Percentiles rank a stretch among this genome's conserved stretches.
These are phyloP conservation scores for Tricholoma saponaceum DNA, from an alignment of 768 basidiomycete genomes.

Conservation along the genomic window DNA sequence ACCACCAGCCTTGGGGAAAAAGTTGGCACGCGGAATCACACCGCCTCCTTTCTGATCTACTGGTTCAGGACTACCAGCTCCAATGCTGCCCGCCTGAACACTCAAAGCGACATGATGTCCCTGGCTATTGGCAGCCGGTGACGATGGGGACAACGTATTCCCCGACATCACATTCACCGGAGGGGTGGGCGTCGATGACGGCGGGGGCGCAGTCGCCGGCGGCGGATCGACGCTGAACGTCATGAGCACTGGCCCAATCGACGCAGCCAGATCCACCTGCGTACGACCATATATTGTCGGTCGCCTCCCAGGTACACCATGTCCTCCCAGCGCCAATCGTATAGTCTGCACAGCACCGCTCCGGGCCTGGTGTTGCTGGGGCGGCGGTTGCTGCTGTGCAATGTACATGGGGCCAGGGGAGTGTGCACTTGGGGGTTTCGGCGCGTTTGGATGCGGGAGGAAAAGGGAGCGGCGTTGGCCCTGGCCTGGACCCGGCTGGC, in stretches of 20 bases:
- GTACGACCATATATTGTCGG: conserved; percentile 63
- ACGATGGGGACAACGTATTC: not conserved
- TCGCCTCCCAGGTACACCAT: conserved; percentile 15
- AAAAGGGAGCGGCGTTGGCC: conserved; percentile 35
- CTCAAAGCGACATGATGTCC: not conserved
- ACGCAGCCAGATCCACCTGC: conserved; percentile 42
- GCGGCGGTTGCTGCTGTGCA: conserved; percentile 12
- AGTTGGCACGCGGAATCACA: conserved; percentile 55
- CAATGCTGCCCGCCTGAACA: conserved; percentile 1
- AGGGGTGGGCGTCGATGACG: conserved; percentile 7
- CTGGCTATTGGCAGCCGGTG: conserved; percentile 3
- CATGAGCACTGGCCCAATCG: conserved; percentile 59
- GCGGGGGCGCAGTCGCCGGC: conserved; percentile 14
- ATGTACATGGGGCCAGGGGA: conserved; percentile 62
- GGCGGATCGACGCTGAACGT: conserved; percentile 54
- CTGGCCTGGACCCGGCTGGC: conserved; percentile 24
- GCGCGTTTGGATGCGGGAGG: conserved; percentile 44
- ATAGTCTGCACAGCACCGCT: conserved; percentile 19
- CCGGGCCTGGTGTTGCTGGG: conserved; percentile 3
- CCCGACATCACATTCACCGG: not conserved
- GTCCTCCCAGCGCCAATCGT: conserved; percentile 23
- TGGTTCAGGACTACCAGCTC: not conserved
- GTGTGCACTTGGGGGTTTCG: conserved; percentile 31
- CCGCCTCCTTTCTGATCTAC: conserved; percentile 11
- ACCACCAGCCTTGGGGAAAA: conserved; percentile 52